Conservation (phyloP, 2,329 filamentous ascomycete genomes). For the Apiospora rasikravindrae region DNA sequence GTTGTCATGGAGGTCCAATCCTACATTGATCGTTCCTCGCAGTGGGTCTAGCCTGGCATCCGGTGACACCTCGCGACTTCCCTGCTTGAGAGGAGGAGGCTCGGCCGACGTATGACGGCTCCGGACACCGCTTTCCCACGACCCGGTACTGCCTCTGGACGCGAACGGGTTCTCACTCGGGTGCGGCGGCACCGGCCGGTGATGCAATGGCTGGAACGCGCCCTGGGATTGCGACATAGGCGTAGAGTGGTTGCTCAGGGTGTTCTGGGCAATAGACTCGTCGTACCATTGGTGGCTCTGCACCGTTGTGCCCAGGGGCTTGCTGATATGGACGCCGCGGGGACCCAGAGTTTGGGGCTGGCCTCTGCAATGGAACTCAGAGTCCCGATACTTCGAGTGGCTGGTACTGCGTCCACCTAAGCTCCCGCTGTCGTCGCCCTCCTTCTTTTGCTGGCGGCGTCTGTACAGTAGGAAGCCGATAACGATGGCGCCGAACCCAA, state of each 20-base stretch:
- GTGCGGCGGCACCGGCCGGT: neutral
- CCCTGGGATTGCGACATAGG: neutral
- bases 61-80: neutral
- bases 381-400: neutral
- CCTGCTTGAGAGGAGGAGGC: neutral
- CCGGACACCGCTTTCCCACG: neutral
- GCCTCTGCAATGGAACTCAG: slow-evolving; percentile 9
- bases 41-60: neutral
- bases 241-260: slow-evolving; percentile 4
- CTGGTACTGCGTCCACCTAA: neutral
- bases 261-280: slow-evolving; percentile 4
- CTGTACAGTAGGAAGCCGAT: slow-evolving; percentile 4
- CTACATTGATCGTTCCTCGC: slow-evolving; percentile 2
- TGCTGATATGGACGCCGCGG: slow-evolving; percentile 13
- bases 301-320: slow-evolving; percentile 1
- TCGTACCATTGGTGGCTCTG: slow-evolving; percentile 3
- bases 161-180: neutral
- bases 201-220: neutral
- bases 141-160: neutral
- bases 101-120: slow-evolving; percentile 10
- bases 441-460: slow-evolving; percentile 5
- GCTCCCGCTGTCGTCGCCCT: neutral
- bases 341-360: neutral
- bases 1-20: neutral
- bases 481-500: neutral